Evolutionary conservation across 2,329 filamentous ascomycete species (phyloP).

Genomic region (Microdochium paspali): DNA sequence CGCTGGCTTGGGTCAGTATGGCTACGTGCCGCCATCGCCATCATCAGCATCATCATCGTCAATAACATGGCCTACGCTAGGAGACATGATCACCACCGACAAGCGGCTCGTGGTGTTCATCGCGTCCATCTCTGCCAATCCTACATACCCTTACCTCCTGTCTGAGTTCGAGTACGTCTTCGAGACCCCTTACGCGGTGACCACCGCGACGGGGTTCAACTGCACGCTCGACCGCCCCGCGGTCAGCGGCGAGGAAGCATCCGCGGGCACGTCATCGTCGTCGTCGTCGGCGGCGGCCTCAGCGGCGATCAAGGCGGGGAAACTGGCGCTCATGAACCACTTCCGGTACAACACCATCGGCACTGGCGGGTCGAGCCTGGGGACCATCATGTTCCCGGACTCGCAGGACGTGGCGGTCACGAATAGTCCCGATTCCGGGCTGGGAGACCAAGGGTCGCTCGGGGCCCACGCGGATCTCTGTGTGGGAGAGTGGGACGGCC

Average conservation of each 20-base stretch:
- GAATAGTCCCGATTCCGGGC: conserved; percentile 50
- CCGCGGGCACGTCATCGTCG: too few relatives aligned
- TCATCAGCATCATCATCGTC: conserved; percentile 22
- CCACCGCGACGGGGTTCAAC: conserved; percentile 54
- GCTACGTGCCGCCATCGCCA: conserved; percentile 38
- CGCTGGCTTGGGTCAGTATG: conserved; percentile 51
- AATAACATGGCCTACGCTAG: conserved; percentile 60
- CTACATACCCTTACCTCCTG: conserved; percentile 46
- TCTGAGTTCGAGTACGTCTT: conserved; percentile 59
- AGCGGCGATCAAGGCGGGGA: conserved; percentile 44
- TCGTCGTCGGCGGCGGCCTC: conserved; percentile 34
- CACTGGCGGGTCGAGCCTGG: conserved; percentile 18
- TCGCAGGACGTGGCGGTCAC: conserved; percentile 50
- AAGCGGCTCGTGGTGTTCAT: conserved; percentile 63
- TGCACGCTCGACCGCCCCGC: conserved; percentile 64
- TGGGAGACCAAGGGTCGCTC: conserved; percentile 21
- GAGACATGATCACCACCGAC: conserved; percentile 53
- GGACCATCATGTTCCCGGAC: conserved; percentile 48
- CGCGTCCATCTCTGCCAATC: conserved; percentile 37
- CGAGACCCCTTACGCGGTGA: conserved; percentile 63
- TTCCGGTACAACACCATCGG: conserved; percentile 55
- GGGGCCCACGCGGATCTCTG: conserved; percentile 46
- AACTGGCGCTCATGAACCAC: conserved; percentile 71
- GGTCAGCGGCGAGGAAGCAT: too few relatives aligned
- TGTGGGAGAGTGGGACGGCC: conserved; percentile 42